Percentiles rank a stretch among this genome's conserved stretches.
Evolutionary conservation across 495 filamentous ascomycete genomes (phyloP).

Genomic region (Stereocaulon alpinum): DNA sequence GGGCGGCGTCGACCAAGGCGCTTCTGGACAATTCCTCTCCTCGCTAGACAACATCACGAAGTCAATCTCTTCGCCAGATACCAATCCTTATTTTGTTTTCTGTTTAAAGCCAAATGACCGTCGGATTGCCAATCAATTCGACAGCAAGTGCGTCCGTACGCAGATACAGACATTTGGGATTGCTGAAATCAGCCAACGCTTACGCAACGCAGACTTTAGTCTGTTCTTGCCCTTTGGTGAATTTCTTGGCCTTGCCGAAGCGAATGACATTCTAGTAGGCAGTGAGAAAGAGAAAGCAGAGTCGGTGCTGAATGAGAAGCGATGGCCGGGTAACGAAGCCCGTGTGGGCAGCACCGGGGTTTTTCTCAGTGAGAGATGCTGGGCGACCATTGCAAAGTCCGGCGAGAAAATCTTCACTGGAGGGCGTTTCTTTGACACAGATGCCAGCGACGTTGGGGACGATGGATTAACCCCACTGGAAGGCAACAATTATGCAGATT

Average conservation of each 20-base stretch:
- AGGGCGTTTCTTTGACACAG: slow-evolving; percentile 30
- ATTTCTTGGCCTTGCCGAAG: slow-evolving; percentile 80
- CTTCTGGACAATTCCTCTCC: slow-evolving; percentile 82
- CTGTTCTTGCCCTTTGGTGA: slow-evolving; percentile 93
- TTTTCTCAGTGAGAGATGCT: slow-evolving; percentile 90
- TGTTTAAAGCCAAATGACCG: slow-evolving; percentile 96
- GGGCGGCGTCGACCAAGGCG: slow-evolving; percentile 61
- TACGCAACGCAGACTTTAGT: slow-evolving; percentile 89
- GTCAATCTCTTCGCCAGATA: slow-evolving; percentile 65
- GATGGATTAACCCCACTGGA: slow-evolving; percentile 37
- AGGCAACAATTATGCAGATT: slow-evolving; percentile 47
- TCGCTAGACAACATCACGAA: slow-evolving; percentile 82
- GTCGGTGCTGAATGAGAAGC: slow-evolving; percentile 73
- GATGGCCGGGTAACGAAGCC: slow-evolving; percentile 88
- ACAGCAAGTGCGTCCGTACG: slow-evolving; percentile 92
- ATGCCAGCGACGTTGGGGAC: slow-evolving; percentile 40
- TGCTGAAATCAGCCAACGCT: slow-evolving; percentile 87
- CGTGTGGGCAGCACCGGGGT: slow-evolving; percentile 84
- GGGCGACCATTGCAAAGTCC: slow-evolving; percentile 76
- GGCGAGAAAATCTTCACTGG: slow-evolving; percentile 44
- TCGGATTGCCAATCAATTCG: slow-evolving; percentile 95
- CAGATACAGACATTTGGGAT: slow-evolving; percentile 95
- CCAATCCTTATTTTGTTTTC: slow-evolving; percentile 92
- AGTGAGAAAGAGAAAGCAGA: slow-evolving; percentile 91
- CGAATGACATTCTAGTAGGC: slow-evolving; percentile 72